Evolutionary conservation across 129 eudicot species (phyloP), one percentile per base, ranked within the genome.

Genomic region (Arctium minus): DNA sequence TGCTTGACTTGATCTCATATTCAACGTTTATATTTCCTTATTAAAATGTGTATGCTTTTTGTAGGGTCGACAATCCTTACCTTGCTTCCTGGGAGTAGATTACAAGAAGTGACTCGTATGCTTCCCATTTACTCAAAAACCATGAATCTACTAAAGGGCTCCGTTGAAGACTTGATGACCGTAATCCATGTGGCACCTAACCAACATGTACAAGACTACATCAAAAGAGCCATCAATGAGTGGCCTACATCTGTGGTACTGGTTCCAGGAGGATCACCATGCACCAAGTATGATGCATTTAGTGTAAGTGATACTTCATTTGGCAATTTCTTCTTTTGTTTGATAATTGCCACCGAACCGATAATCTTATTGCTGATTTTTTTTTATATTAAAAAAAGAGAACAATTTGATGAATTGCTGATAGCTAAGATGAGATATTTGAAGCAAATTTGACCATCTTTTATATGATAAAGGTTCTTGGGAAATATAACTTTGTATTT

Each of bases 81-180:
- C 70, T 73, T 95, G 90, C 97, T 93, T 82, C 97, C 97, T 73
- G 99, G 99, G 82, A 96, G 99, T 85, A 90, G 99, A 87, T 83
- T 90, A 73, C 99, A 91, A 84, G 99, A 92, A 90, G 99, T 96
- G 46, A 86, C 83, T 9, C 97, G 97, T 44, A 96, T 96, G 99
- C 92, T 93, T 79, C 87, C 99, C 17, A 89, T 96, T 83, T 96
- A 89, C 87, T 87, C 89, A 65, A 82, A 83, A 69, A 86, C 94
- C 65, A 79, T 90, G 87, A 84, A 87, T 70, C 80, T 87, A 31
- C 38, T 96, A 69, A 93, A 85, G 76, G 85, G 70, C 80, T 86
- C 88, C 17, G 32, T 91, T 72, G 30, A 92, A 48, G 89, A 91
- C 65, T 74, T 92, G 86, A 84, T 85, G 2, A 80, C 87, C 17